phyloP scores from a whole-genome alignment of 225 moss, liverwort and hornwort genomes.

The Straminergon stramineum region DNA sequence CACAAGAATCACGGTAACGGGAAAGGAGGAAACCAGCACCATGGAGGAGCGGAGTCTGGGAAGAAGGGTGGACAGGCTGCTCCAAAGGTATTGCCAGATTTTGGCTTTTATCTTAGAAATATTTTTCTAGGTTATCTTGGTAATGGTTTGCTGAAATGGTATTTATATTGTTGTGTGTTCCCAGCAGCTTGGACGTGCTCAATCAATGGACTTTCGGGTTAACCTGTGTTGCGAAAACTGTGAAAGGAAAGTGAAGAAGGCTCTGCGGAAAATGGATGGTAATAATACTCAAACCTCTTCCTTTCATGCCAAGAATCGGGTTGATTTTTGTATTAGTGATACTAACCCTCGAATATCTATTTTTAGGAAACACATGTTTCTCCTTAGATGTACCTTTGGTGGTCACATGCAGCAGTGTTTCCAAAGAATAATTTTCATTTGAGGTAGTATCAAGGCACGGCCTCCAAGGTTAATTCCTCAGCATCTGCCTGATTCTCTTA shows the following conservation, averaged over 20 bases:
- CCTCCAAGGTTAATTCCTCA: neutral
- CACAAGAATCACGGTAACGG: neutral
- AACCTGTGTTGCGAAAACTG: slow-evolving; percentile 44
- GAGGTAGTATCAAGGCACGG: neutral
- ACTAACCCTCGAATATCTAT: neutral
- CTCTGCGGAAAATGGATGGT: slow-evolving; percentile 26
- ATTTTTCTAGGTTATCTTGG: neutral
- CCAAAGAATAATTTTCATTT: neutral
- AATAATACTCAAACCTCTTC: neutral
- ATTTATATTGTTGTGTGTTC: neutral
- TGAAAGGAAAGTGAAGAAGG: slow-evolving; percentile 27
- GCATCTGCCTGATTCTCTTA: neutral
- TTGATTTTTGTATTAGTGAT: neutral
- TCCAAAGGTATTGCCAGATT: neutral
- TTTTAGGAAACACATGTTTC: neutral
- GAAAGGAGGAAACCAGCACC: slow-evolving; percentile 12
- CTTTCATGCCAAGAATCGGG: neutral
- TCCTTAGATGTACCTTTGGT: neutral
- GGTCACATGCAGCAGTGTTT: neutral
- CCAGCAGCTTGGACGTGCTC: slow-evolving; percentile 21
- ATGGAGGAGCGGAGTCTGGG: slow-evolving; percentile 11
- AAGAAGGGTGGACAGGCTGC: slow-evolving; percentile 6
- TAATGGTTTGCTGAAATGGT: neutral
- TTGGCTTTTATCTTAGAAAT: neutral
- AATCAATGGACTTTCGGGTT: slow-evolving; percentile 32